Evolutionary conservation across 2,329 filamentous ascomycete species (phyloP).

Genomic region (Exserohilum rostratum): DNA sequence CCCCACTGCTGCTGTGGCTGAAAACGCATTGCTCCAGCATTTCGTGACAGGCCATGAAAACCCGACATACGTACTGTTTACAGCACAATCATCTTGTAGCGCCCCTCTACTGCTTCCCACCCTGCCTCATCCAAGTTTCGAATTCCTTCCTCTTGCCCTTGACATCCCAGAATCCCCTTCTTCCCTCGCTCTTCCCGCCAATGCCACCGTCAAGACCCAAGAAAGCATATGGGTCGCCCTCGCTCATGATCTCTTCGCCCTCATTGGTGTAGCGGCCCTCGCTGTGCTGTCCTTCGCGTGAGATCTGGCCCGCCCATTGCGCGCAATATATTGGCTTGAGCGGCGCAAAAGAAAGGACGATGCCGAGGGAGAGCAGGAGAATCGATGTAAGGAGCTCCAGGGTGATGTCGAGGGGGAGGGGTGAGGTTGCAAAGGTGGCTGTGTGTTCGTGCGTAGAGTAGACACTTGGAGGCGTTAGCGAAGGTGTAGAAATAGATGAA

Average conservation of each 20-base stretch:
- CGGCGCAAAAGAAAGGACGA: constrained; percentile 77
- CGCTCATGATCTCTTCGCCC: constrained; percentile 68
- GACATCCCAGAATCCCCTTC: constrained; percentile 87
- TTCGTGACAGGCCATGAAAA: neutral
- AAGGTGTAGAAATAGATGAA: neutral
- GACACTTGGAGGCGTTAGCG: constrained; percentile 65
- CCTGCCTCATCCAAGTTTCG: constrained; percentile 70
- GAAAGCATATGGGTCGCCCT: constrained; percentile 77
- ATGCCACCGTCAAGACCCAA: constrained; percentile 60
- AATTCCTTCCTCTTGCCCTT: constrained; percentile 82
- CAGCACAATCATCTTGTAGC: neutral
- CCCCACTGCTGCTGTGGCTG: neutral
- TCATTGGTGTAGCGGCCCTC: constrained; percentile 64
- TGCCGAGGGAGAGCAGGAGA: constrained; percentile 78
- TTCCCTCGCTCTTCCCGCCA: constrained; percentile 68
- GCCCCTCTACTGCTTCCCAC: constrained; percentile 19
- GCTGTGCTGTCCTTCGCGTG: constrained; percentile 71
- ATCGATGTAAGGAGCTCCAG: constrained; percentile 85
- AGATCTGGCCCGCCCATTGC: constrained; percentile 82
- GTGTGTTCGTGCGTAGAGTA: constrained; percentile 97
- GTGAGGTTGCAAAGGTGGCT: constrained; percentile 63
- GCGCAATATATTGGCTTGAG: constrained; percentile 86
- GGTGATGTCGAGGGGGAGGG: constrained; percentile 81
- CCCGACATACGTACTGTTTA: neutral
- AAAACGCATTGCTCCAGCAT: neutral